Conservation (phyloP, 176 grass and related monocot species). For the Musa acuminata region DNA sequence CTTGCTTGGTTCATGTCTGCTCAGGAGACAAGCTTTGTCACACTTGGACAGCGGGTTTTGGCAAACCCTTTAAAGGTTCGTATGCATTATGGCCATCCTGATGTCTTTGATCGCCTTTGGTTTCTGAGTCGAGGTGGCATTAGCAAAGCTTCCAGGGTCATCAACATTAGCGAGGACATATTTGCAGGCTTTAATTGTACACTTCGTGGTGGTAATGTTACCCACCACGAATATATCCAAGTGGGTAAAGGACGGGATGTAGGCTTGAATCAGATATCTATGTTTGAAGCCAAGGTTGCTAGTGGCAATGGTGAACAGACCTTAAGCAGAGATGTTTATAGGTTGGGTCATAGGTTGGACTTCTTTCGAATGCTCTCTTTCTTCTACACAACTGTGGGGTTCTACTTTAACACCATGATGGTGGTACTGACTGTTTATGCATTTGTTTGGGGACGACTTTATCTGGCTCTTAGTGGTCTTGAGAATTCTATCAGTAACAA, state of each 20-base stretch:
- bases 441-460: conserved; percentile 88
- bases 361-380: conserved; percentile 92
- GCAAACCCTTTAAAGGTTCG: conserved; percentile 86
- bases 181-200: conserved; percentile 99
- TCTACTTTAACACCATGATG: conserved; percentile 98
- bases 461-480: conserved; percentile 88
- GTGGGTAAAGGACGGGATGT: conserved; percentile 98
- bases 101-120: conserved; percentile 97
- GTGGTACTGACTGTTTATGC: conserved; percentile 91
- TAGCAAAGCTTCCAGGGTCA: conserved; percentile 92
- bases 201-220: conserved; percentile 85
- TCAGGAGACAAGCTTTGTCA: conserved; percentile 97
- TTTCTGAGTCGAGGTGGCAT: conserved; percentile 85
- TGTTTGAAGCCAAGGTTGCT: conserved; percentile 98
- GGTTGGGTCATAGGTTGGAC: conserved; percentile 90
- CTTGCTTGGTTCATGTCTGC: conserved; percentile 99
- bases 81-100: conserved; percentile 98
- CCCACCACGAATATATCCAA: conserved; percentile 95
- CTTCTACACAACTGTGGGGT: conserved; percentile 92
- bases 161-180: conserved; percentile 98
- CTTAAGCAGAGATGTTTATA: conserved; percentile 85
- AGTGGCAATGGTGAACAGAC: conserved; percentile 98
- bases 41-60: conserved; percentile 89
- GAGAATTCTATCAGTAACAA: conserved; percentile 63
- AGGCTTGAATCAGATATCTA: conserved; percentile 94